phyloP scores from a whole-genome alignment of 495 filamentous ascomycete species.

The Arthonia radiata region DNA sequence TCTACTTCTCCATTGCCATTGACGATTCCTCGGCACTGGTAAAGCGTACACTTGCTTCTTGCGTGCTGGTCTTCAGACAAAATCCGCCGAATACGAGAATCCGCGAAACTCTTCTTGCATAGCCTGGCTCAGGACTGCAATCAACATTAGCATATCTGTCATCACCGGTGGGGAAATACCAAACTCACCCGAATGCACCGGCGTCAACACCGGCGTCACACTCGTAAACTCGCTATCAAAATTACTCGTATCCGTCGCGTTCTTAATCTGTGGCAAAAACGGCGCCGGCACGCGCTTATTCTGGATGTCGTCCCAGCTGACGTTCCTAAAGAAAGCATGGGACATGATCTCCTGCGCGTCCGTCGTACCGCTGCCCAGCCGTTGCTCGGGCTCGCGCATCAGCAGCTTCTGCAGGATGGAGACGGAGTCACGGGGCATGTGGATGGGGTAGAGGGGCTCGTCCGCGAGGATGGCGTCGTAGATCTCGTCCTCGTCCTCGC shows the following conservation, averaged over 20 bases:
- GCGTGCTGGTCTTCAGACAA: constrained; percentile 16
- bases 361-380: constrained; percentile 80
- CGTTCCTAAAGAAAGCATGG: constrained; percentile 90
- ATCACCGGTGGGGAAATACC: constrained; percentile 1
- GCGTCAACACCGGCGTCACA: constrained; percentile 89
- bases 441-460: constrained; percentile 92
- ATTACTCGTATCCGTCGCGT: constrained; percentile 90
- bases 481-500: constrained; percentile 98
- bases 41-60: neutral
- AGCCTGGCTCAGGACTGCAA: constrained; percentile 71
- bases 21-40: neutral
- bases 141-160: constrained; percentile 6
- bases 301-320: constrained; percentile 97
- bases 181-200: constrained; percentile 79
- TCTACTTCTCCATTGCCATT: constrained; percentile 1
- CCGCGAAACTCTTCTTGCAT: constrained; percentile 99
- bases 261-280: constrained; percentile 71
- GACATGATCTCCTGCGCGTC: constrained; percentile 99
- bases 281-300: constrained; percentile 76
- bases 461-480: constrained; percentile 98
- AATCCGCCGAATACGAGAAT: constrained; percentile 83
- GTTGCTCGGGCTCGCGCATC: constrained; percentile 77
- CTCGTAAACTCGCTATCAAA: constrained; percentile 98
- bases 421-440: constrained; percentile 96
- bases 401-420: constrained; percentile 95